These are phyloP conservation scores for Boehmeria nivea DNA, from an alignment of 306 rosid genomes.

Conservation along the genomic window DNA sequence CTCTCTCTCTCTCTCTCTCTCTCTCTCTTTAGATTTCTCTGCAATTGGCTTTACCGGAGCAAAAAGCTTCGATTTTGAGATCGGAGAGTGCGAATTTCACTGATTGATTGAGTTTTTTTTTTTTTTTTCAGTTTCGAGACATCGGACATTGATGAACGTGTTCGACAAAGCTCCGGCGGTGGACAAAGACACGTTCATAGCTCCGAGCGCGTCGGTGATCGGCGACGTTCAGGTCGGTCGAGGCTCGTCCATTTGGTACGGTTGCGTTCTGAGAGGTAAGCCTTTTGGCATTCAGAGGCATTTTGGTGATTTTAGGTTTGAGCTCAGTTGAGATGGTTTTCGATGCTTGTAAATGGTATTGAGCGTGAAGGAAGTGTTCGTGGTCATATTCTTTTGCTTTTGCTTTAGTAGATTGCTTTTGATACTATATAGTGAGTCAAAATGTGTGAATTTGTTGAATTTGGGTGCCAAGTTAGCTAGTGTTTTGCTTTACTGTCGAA, in stretches of 20 bases:
- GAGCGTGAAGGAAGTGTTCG: too few species aligned
- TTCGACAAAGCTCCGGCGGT: constrained; percentile 68
- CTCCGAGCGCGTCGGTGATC: constrained; percentile 79
- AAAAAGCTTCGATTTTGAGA: not conserved
- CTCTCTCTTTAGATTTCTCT: not conserved
- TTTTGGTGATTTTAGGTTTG: too few species aligned
- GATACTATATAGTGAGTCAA: too few species aligned
- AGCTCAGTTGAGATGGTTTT: too few species aligned
- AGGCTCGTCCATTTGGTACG: constrained; percentile 88
- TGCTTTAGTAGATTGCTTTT: too few species aligned
- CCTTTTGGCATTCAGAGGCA: too few species aligned
- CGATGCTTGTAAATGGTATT: too few species aligned
- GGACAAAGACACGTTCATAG: constrained; percentile 80
- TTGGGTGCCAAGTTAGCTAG: too few species aligned
- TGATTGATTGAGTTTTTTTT: not conserved
- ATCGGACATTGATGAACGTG: constrained; percentile 85
- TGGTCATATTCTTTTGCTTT: too few species aligned
- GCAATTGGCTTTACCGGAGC: not conserved
- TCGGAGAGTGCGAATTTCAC: not conserved
- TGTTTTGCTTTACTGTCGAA: too few species aligned
- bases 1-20: not conserved
- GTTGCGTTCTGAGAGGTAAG: constrained; percentile 90
- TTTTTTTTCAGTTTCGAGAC: constrained; percentile 64
- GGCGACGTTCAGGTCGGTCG: constrained; percentile 77
- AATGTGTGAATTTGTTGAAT: too few species aligned